Base-by-base conservation (phyloP, 148 eudicot genomes). In the Dianthus caryophyllus region DNA sequence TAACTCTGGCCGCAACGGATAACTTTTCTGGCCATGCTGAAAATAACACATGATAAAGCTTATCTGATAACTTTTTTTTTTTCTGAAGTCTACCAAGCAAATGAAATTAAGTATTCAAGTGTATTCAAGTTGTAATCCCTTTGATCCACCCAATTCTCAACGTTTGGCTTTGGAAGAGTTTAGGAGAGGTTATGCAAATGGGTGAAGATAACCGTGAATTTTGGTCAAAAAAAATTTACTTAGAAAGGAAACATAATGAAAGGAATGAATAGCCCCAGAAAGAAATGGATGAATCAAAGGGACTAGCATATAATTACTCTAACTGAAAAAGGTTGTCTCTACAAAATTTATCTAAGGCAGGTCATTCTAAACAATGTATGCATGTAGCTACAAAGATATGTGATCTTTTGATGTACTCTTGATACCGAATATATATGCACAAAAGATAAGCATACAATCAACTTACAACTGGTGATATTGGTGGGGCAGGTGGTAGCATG, bases 21-120 rank as follows among this genome's bases (percentile, higher is more conserved):
- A 94, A 83, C 99, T 86, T 77, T 85, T 94, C 78, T 94, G 99
- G 66, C 99, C 99, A 73, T 86, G 89, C 99, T 94, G 90, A 57
- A 82, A 68, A 49, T 24, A 72, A 66, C 66, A 29, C 56, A 24
- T 30, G 50, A 59, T 57, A 22, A 72, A 24, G 61, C 53, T 51
- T 54, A 20, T 31, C 44, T 36, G 6, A 73, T 38, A 26, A 71
- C n/a, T 39, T 24, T 48, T 27, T 18, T 17, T 7, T 58, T 3
- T 33, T 2, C n/a, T n/a, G 20, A 25, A 61, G 52, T 36, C 33
- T 51, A 33, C 68, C 24, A 51, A 62, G 25, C 18, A 18, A 71
- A 14, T 6, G 46, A 21, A 49, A 61, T 31, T 7, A 29, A n/a
- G n/a, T n/a, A n/a, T n/a, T n/a, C n/a, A n/a, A n/a, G n/a, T n/a